Percentiles rank a stretch among this genome's conserved stretches.
Evolutionary conservation across 352 stramenopile species (phyloP).

Genomic region (Pythium scleroteichum): DNA sequence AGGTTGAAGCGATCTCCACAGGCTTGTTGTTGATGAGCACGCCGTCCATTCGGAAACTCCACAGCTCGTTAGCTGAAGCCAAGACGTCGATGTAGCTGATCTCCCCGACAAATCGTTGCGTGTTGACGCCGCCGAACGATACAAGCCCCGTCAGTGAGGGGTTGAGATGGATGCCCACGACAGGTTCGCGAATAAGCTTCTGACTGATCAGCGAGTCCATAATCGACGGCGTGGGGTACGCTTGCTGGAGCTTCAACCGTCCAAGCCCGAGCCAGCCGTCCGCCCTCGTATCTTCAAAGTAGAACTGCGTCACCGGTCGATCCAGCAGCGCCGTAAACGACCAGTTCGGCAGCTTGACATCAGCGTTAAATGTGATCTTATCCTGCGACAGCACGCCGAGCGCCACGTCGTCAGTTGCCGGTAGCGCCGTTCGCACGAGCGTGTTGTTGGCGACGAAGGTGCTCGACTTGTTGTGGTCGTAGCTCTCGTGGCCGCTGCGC

Average conservation of each 20-base stretch:
- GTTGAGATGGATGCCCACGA: slow-evolving; percentile 22
- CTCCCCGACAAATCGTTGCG: slow-evolving; percentile 7
- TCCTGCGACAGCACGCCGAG: slow-evolving; percentile 19
- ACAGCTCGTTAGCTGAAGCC: neutral
- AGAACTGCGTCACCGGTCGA: neutral
- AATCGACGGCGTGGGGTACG: slow-evolving; percentile 8
- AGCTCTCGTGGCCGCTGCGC: slow-evolving; percentile 9
- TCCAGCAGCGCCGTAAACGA: slow-evolving; percentile 14
- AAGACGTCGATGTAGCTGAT: slow-evolving; percentile 15
- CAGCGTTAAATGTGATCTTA: slow-evolving; percentile 2
- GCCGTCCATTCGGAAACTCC: slow-evolving; percentile 14
- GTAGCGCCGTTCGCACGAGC: slow-evolving; percentile 12
- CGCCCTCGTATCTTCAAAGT: slow-evolving; percentile 13
- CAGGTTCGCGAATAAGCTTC: neutral
- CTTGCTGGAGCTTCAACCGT: neutral
- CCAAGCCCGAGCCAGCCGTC: slow-evolving; percentile 21
- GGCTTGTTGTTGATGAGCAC: slow-evolving; percentile 13
- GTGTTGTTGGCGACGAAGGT: slow-evolving; percentile 24
- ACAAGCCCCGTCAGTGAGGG: slow-evolving; percentile 15
- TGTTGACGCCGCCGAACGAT: slow-evolving; percentile 14
- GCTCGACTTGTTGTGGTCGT: slow-evolving; percentile 18
- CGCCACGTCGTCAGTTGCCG: neutral
- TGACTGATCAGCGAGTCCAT: slow-evolving; percentile 4
- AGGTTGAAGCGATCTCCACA: neutral
- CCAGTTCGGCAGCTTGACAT: neutral